Conservation (phyloP, 2,329 filamentous ascomycete genomes). For the Xylariales sp. region DNA sequence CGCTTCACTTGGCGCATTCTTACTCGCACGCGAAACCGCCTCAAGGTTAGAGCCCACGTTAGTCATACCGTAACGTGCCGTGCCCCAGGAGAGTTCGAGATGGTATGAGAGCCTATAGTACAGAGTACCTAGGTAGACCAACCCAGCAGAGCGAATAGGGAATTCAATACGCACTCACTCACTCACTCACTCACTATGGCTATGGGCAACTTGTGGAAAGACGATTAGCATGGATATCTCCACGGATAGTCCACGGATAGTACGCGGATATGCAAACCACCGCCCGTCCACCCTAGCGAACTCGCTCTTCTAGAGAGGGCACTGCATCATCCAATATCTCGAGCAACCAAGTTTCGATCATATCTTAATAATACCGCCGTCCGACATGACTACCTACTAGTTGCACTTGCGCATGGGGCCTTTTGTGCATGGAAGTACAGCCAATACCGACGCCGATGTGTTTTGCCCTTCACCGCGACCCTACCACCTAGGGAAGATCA, state of each 20-base stretch:
- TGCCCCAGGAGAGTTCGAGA: slow-evolving; percentile 1
- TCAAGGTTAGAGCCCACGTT: slow-evolving; percentile 7
- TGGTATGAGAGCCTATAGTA: neutral
- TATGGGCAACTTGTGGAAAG: neutral
- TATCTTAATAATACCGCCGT: neutral
- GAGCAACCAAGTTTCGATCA: neutral
- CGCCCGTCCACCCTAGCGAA: neutral
- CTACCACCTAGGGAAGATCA: neutral
- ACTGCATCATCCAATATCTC: neutral
- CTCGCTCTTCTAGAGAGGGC: neutral
- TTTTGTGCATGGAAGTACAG: neutral
- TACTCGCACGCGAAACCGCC: slow-evolving; percentile 5
- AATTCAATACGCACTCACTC: neutral
- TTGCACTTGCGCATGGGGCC: neutral
- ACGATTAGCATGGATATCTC: neutral
- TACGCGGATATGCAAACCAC: slow-evolving; percentile 1
- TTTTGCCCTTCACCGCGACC: neutral
- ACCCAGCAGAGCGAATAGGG: neutral
- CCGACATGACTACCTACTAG: neutral
- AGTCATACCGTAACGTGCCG: slow-evolving; percentile 15
- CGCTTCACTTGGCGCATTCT: slow-evolving; percentile 13
- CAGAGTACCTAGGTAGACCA: neutral
- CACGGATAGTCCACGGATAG: neutral
- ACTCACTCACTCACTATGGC: neutral
- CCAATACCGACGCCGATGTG: neutral